These are phyloP conservation scores for Stephania cephalantha DNA, from an alignment of 164 flowering plant species.

Conservation along the genomic window DNA sequence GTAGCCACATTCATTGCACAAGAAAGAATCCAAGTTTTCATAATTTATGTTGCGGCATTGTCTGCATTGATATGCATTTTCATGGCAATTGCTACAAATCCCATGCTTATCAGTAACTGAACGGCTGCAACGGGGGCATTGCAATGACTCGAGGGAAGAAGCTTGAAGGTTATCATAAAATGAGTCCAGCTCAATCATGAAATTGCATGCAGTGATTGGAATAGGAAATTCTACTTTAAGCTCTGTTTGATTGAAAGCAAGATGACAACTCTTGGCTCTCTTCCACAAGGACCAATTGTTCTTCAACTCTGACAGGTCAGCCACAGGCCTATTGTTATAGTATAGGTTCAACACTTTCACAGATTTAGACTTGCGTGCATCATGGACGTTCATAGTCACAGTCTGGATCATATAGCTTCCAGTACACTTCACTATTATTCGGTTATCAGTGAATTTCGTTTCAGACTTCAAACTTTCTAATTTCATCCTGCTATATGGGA, in stretches of 20 bases:
- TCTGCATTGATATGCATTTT: conserved; percentile 99
- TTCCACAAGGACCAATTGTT: conserved; percentile 99
- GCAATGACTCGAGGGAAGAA: conserved; percentile 90
- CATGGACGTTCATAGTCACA: conserved; percentile 99
- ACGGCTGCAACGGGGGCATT: conserved; percentile 98
- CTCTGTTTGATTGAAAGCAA: conserved; percentile 93
- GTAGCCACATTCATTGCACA: conserved; percentile 99
- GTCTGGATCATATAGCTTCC: conserved; percentile 97
- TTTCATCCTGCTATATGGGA: conserved; percentile 93
- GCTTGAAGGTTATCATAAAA: conserved; percentile 99
- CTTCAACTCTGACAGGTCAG: conserved; percentile 94
- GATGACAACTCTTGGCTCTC: conserved; percentile 96
- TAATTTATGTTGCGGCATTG: conserved; percentile 98
- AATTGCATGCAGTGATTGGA: conserved; percentile 97
- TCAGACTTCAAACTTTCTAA: conserved; percentile 95
- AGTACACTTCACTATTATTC: conserved; percentile 97
- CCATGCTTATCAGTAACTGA: conserved; percentile 98
- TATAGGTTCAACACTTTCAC: conserved; percentile 92
- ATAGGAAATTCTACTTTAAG: conserved; percentile 94
- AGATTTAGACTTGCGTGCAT: conserved; percentile 95
- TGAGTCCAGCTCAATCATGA: conserved; percentile 98
- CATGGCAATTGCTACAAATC: conserved; percentile 93
- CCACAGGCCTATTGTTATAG: conserved; percentile 94
- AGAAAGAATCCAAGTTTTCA: conserved; percentile 94
- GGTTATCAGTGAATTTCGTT: conserved; percentile 95